phyloP scores from a whole-genome alignment of 495 filamentous ascomycete genomes.

The Annulohypoxylon bovei region DNA sequence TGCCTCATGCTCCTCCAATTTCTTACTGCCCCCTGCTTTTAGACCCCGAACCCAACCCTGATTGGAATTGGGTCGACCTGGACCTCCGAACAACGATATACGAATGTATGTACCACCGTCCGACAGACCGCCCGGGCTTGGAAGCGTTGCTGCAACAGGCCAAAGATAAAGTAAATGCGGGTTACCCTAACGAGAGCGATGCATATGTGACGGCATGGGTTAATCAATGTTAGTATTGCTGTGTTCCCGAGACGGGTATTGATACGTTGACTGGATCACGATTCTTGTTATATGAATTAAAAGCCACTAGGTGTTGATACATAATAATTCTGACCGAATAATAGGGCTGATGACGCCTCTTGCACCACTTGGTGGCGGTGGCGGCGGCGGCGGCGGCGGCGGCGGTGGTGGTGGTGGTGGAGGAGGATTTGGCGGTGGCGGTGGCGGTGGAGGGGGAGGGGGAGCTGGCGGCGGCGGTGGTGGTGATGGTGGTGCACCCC shows the following conservation, averaged over 20 bases:
- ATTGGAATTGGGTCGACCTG: constrained; percentile 27
- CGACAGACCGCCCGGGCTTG: constrained; percentile 32
- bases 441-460: too few species aligned
- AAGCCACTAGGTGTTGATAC: too few species aligned
- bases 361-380: too few species aligned
- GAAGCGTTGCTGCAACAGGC: constrained; percentile 17
- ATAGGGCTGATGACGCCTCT: too few species aligned
- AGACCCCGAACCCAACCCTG: constrained; percentile 1
- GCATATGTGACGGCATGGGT: constrained; percentile 23
- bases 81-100: constrained; percentile 29
- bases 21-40: constrained; percentile 28
- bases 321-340: not conserved
- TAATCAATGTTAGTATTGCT: constrained; percentile 11
- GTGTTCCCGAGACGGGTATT: not conserved
- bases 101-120: constrained; percentile 39
- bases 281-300: too few species aligned
- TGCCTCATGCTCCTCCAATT: not conserved
- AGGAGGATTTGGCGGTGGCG: too few species aligned
- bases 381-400: too few species aligned
- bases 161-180: not conserved
- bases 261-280: not conserved
- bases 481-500: too few species aligned
- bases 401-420: too few species aligned
- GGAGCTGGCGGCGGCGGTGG: too few species aligned
- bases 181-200: constrained; percentile 7